phyloP scores from a whole-genome alignment of 2,329 filamentous ascomycete genomes.

The Paraphoma chrysanthemicola region DNA sequence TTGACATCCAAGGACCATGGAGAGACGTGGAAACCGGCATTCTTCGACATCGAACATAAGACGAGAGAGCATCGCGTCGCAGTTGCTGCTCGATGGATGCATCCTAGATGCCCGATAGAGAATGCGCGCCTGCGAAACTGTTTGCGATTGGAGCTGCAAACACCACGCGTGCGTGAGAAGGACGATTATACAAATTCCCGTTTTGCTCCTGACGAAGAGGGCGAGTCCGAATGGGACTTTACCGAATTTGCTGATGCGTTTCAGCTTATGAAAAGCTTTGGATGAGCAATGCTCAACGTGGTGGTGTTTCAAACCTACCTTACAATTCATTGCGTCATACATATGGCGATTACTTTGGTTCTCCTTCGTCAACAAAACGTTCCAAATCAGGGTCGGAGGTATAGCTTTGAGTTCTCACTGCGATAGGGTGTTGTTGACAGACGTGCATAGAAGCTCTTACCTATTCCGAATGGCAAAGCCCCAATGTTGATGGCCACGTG shows the following conservation, averaged over 20 bases:
- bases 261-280: constrained; percentile 13
- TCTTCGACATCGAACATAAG: constrained; percentile 30
- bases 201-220: constrained; percentile 26
- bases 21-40: constrained; percentile 29
- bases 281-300: not conserved
- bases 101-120: constrained; percentile 24
- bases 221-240: constrained; percentile 32
- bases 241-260: constrained; percentile 35
- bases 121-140: constrained; percentile 28
- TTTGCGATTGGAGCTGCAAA: constrained; percentile 35
- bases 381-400: too few relatives aligned
- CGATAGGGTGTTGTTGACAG: too few relatives aligned
- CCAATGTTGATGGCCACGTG: too few relatives aligned
- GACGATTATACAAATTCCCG: constrained; percentile 27
- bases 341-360: too few relatives aligned
- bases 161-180: constrained; percentile 10
- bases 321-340: too few relatives aligned
- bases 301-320: too few relatives aligned
- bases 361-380: too few relatives aligned
- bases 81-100: constrained; percentile 36
- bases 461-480: too few relatives aligned
- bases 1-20: constrained; percentile 17
- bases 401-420: too few relatives aligned
- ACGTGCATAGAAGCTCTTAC: too few relatives aligned
- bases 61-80: constrained; percentile 34